Conservation (phyloP, 371 early-diverging fungal genomes). For the Rhizomucor pusillus region DNA sequence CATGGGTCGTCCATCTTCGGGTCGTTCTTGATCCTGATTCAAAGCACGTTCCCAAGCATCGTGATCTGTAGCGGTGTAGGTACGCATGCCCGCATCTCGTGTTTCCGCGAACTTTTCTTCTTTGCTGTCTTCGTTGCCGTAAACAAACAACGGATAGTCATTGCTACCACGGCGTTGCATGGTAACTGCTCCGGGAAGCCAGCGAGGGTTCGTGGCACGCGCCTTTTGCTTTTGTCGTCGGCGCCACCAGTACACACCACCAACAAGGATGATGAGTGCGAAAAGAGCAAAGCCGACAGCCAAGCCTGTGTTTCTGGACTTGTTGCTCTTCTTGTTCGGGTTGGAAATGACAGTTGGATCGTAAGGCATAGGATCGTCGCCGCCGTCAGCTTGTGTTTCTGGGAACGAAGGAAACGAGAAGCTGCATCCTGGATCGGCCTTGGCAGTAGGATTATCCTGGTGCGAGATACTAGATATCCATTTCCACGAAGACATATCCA, state of each 20-base stretch:
- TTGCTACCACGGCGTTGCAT: conserved; percentile 16
- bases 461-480: conserved; percentile 30
- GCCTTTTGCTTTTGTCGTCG: conserved; percentile 17
- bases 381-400: conserved; percentile 1
- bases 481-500: conserved; percentile 38
- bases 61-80: conserved; percentile 45
- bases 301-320: conserved; percentile 26
- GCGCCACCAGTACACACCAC: conserved; percentile 12
- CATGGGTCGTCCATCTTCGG: conserved; percentile 19
- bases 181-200: conserved; percentile 31
- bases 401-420: conserved; percentile 22
- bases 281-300: conserved; percentile 27
- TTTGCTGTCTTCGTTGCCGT: conserved; percentile 24
- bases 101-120: conserved; percentile 3
- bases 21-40: conserved; percentile 15
- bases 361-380: conserved; percentile 10
- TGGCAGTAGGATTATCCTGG: background rate
- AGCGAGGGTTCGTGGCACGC: conserved; percentile 34
- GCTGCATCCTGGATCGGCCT: conserved; percentile 20
- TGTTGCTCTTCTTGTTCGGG: conserved; percentile 9
- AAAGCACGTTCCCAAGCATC: conserved; percentile 39
- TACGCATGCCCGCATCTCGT: conserved; percentile 12
- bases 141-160: conserved; percentile 42
- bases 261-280: conserved; percentile 10
- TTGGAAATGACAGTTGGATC: conserved; percentile 25